A percentile compares a stretch with the other conserved stretches of the same genome.
These are phyloP conservation scores for Plasmodium adleri DNA, from an alignment of 169 alveolate genomes.

Conservation along the genomic window DNA sequence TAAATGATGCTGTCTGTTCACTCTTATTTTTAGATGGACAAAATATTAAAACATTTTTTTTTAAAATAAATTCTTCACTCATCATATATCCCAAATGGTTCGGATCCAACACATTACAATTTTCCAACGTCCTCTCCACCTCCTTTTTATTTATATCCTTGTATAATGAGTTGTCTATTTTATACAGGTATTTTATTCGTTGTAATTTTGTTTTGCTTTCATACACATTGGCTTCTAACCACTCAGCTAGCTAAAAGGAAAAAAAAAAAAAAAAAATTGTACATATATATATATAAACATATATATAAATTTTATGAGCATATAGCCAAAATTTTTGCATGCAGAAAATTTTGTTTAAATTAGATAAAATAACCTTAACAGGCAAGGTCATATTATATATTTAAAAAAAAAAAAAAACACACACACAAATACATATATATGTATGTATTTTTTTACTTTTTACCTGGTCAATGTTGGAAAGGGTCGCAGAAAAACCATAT, in stretches of 20 bases:
- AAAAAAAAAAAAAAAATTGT: background rate
- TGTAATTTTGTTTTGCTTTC: constrained; percentile 39
- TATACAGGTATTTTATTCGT: constrained; percentile 53
- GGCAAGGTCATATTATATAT: background rate
- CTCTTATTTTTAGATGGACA: constrained; percentile 49
- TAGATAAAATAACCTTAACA: background rate
- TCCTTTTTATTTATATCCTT: constrained; percentile 27
- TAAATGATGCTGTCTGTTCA: constrained; percentile 45
- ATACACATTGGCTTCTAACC: constrained; percentile 65
- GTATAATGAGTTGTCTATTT: constrained; percentile 40
- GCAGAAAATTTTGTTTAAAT: too few relatives aligned
- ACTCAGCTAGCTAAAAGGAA: constrained; percentile 36
- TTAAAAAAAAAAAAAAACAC: constrained; percentile 21
- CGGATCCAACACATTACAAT: constrained; percentile 24
- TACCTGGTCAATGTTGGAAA: constrained; percentile 58
- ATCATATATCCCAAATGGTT: constrained; percentile 47
- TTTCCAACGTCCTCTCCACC: constrained; percentile 32
- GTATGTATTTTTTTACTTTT: too few relatives aligned
- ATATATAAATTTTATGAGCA: too few relatives aligned
- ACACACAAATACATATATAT: too few relatives aligned
- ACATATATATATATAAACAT: background rate
- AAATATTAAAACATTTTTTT: constrained; percentile 65
- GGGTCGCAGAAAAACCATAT: constrained; percentile 65
- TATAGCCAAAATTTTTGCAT: too few relatives aligned
- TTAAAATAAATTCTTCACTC: constrained; percentile 57